phyloP scores from a whole-genome alignment of 495 filamentous ascomycete genomes.

The Penicillium coprophilum region DNA sequence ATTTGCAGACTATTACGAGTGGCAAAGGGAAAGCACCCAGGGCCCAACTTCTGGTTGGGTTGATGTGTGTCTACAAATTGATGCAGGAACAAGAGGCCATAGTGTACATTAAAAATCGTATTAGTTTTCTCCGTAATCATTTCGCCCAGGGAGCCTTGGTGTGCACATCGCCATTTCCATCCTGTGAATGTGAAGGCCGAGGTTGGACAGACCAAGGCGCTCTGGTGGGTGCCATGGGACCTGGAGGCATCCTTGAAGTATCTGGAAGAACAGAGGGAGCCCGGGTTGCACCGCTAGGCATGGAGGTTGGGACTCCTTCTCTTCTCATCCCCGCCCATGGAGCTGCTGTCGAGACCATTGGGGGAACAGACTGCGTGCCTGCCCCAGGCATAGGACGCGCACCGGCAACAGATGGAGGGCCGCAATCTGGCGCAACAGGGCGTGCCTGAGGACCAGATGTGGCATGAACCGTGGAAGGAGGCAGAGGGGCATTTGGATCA shows the following conservation, averaged over 20 bases:
- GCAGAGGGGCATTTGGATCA: conserved; percentile 59
- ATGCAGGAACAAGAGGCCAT: background rate
- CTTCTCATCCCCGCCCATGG: conserved; percentile 41
- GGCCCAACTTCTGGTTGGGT: background rate
- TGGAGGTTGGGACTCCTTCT: conserved; percentile 13
- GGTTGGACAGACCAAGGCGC: conserved; percentile 43
- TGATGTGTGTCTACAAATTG: background rate
- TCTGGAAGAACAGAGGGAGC: conserved; percentile 22
- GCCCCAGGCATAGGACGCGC: conserved; percentile 24
- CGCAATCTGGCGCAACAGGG: conserved; percentile 25
- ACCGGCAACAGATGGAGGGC: conserved; percentile 16
- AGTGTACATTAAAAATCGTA: background rate
- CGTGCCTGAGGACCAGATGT: conserved; percentile 53
- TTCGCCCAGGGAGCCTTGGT: conserved; percentile 50
- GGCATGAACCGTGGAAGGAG: conserved; percentile 54
- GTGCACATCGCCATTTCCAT: conserved; percentile 21
- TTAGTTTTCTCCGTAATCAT: conserved; percentile 13
- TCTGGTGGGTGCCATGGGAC: conserved; percentile 43
- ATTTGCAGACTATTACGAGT: background rate
- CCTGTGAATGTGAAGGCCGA: conserved; percentile 24
- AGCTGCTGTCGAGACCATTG: conserved; percentile 40
- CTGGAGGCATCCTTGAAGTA: conserved; percentile 38
- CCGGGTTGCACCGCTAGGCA: conserved; percentile 8
- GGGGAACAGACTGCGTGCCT: conserved; percentile 16
- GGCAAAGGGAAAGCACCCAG: background rate